A percentile compares a stretch with the other conserved stretches of the same genome.
Conservation (phyloP, 495 filamentous ascomycete genomes). For the Neurospora sp. region DNA sequence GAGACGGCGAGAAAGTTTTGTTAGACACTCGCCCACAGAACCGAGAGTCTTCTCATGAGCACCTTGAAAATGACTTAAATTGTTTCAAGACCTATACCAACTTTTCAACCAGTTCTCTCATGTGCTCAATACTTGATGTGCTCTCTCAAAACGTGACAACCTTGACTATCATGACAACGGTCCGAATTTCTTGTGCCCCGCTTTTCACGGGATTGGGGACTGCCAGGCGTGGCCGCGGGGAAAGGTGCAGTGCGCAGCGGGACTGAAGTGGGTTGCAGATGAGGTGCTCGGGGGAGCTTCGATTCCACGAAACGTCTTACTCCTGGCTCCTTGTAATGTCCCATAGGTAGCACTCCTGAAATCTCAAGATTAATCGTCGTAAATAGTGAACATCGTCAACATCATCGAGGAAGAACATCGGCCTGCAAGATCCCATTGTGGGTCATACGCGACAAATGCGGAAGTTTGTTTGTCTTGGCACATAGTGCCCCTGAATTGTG, state of each 20-base stretch:
- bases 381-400: background rate
- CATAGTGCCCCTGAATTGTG: background rate
- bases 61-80: background rate
- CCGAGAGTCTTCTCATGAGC: background rate
- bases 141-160: background rate
- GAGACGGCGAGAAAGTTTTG: background rate
- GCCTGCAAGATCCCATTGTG: background rate
- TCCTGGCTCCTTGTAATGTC: background rate
- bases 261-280: background rate
- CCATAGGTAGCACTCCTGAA: background rate
- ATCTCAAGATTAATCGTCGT: background rate
- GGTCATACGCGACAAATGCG: background rate
- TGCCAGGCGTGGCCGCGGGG: background rate
- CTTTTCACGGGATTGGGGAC: background rate
- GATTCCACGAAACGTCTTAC: background rate
- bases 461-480: background rate
- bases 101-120: background rate
- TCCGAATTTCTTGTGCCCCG: background rate
- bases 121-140: background rate
- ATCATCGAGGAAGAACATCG: background rate
- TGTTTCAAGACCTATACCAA: background rate
- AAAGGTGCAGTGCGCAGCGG: background rate
- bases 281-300: background rate
- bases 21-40: background rate
- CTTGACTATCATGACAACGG: background rate